These are phyloP conservation scores for Kondoa subrosea DNA, from an alignment of 768 basidiomycete genomes.

Conservation along the genomic window DNA sequence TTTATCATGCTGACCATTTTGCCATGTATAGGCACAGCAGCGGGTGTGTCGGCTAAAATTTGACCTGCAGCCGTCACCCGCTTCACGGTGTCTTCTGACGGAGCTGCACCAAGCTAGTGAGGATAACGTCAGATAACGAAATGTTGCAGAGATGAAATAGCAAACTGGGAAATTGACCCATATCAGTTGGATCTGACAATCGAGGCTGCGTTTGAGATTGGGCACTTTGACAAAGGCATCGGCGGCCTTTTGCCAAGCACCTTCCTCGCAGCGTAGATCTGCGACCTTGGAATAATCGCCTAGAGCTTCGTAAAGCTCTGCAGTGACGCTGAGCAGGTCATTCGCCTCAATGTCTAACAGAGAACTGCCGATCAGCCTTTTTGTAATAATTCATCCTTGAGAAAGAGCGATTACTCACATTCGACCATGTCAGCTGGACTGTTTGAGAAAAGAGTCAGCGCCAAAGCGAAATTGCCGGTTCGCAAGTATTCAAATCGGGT, in stretches of 20 bases:
- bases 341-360: neutral
- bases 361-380: neutral
- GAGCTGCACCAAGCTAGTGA: too few species aligned
- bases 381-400: neutral
- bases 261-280: neutral
- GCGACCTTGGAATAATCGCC: neutral
- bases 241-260: neutral
- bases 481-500: neutral
- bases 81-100: neutral
- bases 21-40: neutral
- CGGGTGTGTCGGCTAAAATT: neutral
- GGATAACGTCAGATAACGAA: too few species aligned
- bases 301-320: neutral
- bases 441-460: neutral
- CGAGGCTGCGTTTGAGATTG: neutral
- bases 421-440: neutral
- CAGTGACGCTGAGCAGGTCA: neutral
- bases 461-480: neutral
- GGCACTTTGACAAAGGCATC: neutral
- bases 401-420: neutral
- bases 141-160: too few species aligned
- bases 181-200: neutral
- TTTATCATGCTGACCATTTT: neutral
- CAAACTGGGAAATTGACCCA: neutral
- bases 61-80: neutral